Conservation (phyloP, 345 rosid species). For the Eucalyptus pauciflora region DNA sequence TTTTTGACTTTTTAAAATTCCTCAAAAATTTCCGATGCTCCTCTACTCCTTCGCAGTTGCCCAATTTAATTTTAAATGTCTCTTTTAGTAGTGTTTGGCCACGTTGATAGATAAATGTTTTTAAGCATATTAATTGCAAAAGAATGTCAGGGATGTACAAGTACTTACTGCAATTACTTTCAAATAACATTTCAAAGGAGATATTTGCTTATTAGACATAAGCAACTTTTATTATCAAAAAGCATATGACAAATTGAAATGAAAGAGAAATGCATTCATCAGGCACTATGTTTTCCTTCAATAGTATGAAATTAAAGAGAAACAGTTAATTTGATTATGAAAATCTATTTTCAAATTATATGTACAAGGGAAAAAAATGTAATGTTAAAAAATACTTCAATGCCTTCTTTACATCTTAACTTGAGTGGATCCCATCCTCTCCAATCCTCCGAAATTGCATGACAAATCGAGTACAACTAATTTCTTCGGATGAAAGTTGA, state of each 20-base stretch:
- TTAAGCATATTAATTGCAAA: not conserved
- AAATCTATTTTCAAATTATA: not conserved
- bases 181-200: not conserved
- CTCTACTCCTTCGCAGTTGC: rapidly evolving
- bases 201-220: too few species aligned
- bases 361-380: not conserved
- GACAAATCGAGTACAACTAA: too few species aligned
- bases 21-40: rapidly evolving
- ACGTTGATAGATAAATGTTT: not conserved
- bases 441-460: not conserved
- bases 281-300: too few species aligned
- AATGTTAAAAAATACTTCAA: not conserved
- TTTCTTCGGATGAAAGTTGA: not conserved
- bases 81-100: not conserved
- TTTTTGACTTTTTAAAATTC: too few species aligned
- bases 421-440: not conserved
- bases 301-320: not conserved
- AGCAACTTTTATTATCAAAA: not conserved
- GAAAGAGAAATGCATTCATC: not conserved
- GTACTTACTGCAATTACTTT: not conserved
- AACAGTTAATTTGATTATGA: not conserved
- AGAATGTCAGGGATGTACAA: not conserved
- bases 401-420: not conserved
- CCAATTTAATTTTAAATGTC: too few species aligned
- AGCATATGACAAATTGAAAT: not conserved